Conservation (phyloP, 371 early-diverging fungal genomes). For the Syncephalastrum sp. region DNA sequence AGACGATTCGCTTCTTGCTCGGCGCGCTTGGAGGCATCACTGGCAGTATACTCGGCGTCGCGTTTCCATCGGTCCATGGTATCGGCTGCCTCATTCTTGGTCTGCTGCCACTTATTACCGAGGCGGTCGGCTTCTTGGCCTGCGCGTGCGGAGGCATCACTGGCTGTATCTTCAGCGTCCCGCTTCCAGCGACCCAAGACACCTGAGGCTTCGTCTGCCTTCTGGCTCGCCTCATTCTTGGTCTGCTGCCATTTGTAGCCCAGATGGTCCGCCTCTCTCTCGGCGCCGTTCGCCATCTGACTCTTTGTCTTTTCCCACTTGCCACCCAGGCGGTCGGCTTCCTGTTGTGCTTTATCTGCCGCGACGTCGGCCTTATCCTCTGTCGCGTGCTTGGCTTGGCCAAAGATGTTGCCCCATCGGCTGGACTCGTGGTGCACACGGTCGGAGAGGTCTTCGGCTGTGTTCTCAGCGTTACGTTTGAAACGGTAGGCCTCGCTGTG, state of each 20-base stretch:
- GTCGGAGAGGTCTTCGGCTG: slow-evolving; percentile 8
- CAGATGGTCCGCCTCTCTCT: background rate
- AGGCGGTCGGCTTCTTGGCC: slow-evolving; percentile 7
- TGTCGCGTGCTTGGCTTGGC: no score
- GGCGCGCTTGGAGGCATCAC: slow-evolving; percentile 7
- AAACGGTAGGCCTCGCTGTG: background rate
- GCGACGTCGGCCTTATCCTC: no score
- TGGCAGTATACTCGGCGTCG: slow-evolving; percentile 3
- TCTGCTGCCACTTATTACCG: background rate
- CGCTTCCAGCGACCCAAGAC: slow-evolving; percentile 11
- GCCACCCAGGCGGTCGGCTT: no score
- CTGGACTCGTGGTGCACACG: slow-evolving; percentile 5
- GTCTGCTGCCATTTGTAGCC: slow-evolving; percentile 4
- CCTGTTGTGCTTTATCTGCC: no score
- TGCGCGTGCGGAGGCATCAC: slow-evolving; percentile 6
- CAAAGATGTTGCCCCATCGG: no score
- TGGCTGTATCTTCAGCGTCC: slow-evolving; percentile 6
- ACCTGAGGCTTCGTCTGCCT: slow-evolving; percentile 7
- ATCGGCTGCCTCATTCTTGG: background rate
- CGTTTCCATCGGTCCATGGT: background rate
- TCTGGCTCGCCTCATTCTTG: slow-evolving; percentile 3
- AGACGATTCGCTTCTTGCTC: slow-evolving; percentile 6
- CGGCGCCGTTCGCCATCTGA: background rate
- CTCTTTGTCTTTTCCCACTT: no score
- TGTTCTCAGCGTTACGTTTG: slow-evolving; percentile 6